These are phyloP conservation scores for Leccinum pachyderme DNA, from an alignment of 1,284 basidiomycete species.

Conservation along the genomic window DNA sequence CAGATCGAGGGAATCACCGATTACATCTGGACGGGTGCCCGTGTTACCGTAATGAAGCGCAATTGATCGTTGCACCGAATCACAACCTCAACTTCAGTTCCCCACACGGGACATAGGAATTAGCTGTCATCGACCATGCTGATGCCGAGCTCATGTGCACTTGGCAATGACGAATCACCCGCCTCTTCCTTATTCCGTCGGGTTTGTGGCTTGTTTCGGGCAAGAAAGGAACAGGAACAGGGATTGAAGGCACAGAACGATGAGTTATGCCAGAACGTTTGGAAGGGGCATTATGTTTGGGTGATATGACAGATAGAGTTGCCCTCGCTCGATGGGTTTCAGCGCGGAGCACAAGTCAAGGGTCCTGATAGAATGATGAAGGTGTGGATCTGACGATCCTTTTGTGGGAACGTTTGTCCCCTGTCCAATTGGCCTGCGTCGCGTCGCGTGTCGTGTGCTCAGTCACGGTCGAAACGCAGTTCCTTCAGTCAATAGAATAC, in stretches of 20 bases:
- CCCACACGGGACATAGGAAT: conserved; percentile 5
- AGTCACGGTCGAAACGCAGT: not conserved
- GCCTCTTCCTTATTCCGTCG: not conserved
- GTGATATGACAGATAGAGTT: not conserved
- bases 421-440: not conserved
- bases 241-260: not conserved
- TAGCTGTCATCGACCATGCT: not conserved
- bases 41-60: not conserved
- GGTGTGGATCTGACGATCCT: no score
- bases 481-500: not conserved
- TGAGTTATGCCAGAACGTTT: not conserved
- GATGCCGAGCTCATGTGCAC: not conserved
- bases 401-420: conserved; percentile 20
- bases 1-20: not conserved
- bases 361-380: no score
- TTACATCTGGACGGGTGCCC: conserved; percentile 6
- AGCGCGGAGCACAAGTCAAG: not conserved
- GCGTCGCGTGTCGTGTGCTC: not conserved
- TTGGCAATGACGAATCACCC: conserved; percentile 2
- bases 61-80: not conserved
- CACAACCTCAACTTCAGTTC: not conserved
- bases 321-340: not conserved
- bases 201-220: not conserved
- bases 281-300: not conserved
- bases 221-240: not conserved